Evolutionary conservation across 2,329 filamentous ascomycete genomes (phyloP).

Genomic region (Hirsutella rhossiliensis): DNA sequence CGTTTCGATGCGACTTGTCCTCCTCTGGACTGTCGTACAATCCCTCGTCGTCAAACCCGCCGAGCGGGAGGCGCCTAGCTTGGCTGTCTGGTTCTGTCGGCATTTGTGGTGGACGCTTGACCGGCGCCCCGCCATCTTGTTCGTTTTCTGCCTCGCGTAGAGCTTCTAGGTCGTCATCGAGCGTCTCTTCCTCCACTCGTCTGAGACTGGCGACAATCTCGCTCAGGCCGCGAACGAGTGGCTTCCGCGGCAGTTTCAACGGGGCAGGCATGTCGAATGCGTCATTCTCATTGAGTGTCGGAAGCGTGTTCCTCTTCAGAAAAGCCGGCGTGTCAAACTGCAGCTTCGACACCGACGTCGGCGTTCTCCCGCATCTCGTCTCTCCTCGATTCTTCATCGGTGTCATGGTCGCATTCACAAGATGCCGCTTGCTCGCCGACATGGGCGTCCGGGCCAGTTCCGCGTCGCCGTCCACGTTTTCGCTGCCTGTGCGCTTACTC

Average conservation of each 20-base stretch:
- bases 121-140: conserved; percentile 11
- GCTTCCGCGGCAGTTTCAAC: conserved; percentile 42
- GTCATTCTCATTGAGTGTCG: conserved; percentile 43
- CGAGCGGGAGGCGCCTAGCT: conserved; percentile 31
- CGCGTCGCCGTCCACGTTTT: conserved; percentile 17
- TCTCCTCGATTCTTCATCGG: conserved; percentile 41
- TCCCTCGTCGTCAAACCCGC: conserved; percentile 52
- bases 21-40: conserved; percentile 42
- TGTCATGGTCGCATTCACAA: conserved; percentile 52
- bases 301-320: conserved; percentile 36
- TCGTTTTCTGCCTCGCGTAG: conserved; percentile 57
- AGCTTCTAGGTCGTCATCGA: conserved; percentile 64
- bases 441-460: conserved; percentile 36
- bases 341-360: conserved; percentile 39
- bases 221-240: conserved; percentile 58
- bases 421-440: conserved; percentile 46
- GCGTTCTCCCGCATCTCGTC: conserved; percentile 28
- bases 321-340: conserved; percentile 62
- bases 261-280: conserved; percentile 35
- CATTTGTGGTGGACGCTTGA: conserved; percentile 10
- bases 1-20: conserved; percentile 40
- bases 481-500: conserved; percentile 25
- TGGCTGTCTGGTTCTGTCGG: conserved; percentile 31
- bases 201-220: conserved; percentile 60
- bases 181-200: conserved; percentile 54